Conservation (phyloP, 2,329 filamentous ascomycete species). For the Alternaria panax region DNA sequence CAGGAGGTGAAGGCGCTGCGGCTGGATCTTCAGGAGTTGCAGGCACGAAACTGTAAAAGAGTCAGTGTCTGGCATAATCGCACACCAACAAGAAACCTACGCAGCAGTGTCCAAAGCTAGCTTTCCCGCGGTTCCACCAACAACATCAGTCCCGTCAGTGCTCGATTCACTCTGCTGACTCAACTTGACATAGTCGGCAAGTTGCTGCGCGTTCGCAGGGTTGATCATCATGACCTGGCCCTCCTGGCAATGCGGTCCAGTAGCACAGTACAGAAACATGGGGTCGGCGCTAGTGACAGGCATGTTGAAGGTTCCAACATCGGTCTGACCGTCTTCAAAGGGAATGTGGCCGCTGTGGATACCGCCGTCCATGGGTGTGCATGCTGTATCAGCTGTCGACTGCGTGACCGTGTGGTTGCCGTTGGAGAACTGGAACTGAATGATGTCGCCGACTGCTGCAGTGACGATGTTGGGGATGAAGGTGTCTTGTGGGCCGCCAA, state of each 20-base stretch:
- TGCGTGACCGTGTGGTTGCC: slow-evolving; percentile 46
- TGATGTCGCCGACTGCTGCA: slow-evolving; percentile 39
- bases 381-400: slow-evolving; percentile 33
- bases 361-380: slow-evolving; percentile 37
- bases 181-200: slow-evolving; percentile 38
- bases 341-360: slow-evolving; percentile 43
- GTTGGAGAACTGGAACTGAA: slow-evolving; percentile 44
- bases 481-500: slow-evolving; percentile 40
- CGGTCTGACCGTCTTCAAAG: slow-evolving; percentile 37
- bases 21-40: slow-evolving; percentile 29
- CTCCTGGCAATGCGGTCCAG: slow-evolving; percentile 40
- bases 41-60: slow-evolving; percentile 26
- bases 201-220: slow-evolving; percentile 29
- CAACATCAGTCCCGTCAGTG: slow-evolving; percentile 29
- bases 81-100: slow-evolving; percentile 19
- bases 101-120: slow-evolving; percentile 36
- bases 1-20: slow-evolving; percentile 21
- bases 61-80: slow-evolving; percentile 1
- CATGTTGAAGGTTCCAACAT: slow-evolving; percentile 45
- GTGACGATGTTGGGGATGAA: slow-evolving; percentile 39
- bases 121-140: slow-evolving; percentile 31
- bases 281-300: slow-evolving; percentile 36
- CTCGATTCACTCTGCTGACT: slow-evolving; percentile 33
- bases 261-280: slow-evolving; percentile 44
- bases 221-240: slow-evolving; percentile 43